Evolutionary conservation across 2,329 filamentous ascomycete genomes (phyloP).

Genomic region (Fusarium neocosmosporiellum): DNA sequence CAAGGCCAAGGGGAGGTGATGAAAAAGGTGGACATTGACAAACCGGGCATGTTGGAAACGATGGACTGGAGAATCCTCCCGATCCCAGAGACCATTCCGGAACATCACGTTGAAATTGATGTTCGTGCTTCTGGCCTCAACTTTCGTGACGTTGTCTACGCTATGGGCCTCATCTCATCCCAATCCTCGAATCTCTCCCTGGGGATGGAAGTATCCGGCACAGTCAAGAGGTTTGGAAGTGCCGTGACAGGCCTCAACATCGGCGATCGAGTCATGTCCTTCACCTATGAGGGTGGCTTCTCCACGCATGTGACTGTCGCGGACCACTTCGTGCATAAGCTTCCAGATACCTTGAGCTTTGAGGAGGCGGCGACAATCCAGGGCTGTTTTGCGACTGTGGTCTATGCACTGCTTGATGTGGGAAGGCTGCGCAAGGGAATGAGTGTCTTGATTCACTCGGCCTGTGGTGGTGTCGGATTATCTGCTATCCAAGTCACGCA

Average conservation of each 20-base stretch:
- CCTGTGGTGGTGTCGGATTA: constrained; percentile 46
- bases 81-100: background rate
- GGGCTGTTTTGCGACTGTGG: constrained; percentile 47
- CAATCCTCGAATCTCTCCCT: background rate
- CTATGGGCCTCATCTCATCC: constrained; percentile 13
- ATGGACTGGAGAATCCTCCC: background rate
- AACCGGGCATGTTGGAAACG: constrained; percentile 3
- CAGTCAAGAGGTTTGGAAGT: background rate
- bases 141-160: constrained; percentile 13
- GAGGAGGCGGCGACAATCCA: constrained; percentile 49
- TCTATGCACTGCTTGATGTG: constrained; percentile 23
- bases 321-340: constrained; percentile 32
- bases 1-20: background rate
- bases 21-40: constrained; percentile 1
- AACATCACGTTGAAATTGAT: background rate
- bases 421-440: constrained; percentile 47
- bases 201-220: constrained; percentile 1
- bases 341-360: constrained; percentile 51
- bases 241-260: constrained; percentile 4
- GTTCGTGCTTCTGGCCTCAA: constrained; percentile 12
- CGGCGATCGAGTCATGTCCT: constrained; percentile 40
- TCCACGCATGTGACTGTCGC: constrained; percentile 7
- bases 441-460: constrained; percentile 50
- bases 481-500: constrained; percentile 45
- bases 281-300: constrained; percentile 7